Percentiles rank a stretch among this genome's conserved stretches.
These are phyloP conservation scores for Pichia sp. DNA, from an alignment of 1,139 yeast genomes.

Conservation along the genomic window DNA sequence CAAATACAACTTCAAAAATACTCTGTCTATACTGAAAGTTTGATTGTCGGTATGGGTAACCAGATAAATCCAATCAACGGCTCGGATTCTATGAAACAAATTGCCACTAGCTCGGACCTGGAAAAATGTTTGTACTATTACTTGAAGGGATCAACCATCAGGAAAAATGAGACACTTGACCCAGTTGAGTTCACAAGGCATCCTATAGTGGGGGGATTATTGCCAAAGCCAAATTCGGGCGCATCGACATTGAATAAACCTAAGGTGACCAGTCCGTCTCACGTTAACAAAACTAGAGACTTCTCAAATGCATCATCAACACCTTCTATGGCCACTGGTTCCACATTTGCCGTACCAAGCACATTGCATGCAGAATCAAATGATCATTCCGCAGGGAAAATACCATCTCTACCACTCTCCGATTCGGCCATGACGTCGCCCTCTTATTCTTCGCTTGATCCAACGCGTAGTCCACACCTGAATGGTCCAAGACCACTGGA, in stretches of 20 bases:
- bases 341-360: no score
- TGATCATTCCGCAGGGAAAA: no score
- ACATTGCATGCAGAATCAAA: no score
- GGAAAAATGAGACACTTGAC: slow-evolving; percentile 28
- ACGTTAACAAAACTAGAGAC: slow-evolving; percentile 2
- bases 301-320: slow-evolving; percentile 6
- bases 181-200: slow-evolving; percentile 78
- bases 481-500: slow-evolving; percentile 24
- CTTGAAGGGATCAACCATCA: slow-evolving; percentile 30
- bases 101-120: slow-evolving; percentile 73
- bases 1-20: slow-evolving; percentile 83
- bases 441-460: slow-evolving; percentile 17
- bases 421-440: neutral
- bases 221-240: slow-evolving; percentile 5
- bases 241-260: neutral
- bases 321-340: slow-evolving; percentile 1
- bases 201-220: slow-evolving; percentile 46
- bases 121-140: slow-evolving; percentile 76
- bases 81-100: slow-evolving; percentile 61
- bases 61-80: slow-evolving; percentile 64
- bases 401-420: neutral
- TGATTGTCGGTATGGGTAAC: slow-evolving; percentile 78
- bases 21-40: slow-evolving; percentile 79
- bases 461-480: slow-evolving; percentile 16
- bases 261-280: neutral